phyloP scores from a whole-genome alignment of 345 rosid genomes.

The Moringa oleifera region DNA sequence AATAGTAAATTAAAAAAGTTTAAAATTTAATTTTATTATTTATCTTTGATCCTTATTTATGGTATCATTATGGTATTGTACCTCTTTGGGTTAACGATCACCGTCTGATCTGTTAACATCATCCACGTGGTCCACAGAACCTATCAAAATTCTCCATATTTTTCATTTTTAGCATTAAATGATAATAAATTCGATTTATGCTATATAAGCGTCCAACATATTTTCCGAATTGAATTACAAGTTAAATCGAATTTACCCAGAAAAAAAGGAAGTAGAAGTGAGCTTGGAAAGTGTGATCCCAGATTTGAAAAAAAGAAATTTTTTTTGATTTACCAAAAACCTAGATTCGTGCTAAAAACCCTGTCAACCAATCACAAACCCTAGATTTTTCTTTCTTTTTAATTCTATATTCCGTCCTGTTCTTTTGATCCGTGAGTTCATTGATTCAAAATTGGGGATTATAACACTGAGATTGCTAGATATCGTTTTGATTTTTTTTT shows the following conservation, averaged over 20 bases:
- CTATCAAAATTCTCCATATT: conserved; percentile 2
- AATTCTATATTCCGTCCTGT: conserved; percentile 1
- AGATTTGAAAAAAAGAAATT: conserved; percentile 11
- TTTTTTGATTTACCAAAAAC: conserved; percentile 16
- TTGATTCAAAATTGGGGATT: conserved; percentile 1
- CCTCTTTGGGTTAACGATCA: conserved; percentile 1
- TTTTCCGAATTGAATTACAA: conserved; percentile 1
- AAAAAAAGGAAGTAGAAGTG: not conserved
- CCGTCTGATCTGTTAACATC: conserved; percentile 14
- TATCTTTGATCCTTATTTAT: too few relatives aligned
- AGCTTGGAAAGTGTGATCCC: conserved; percentile 14
- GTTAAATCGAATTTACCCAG: conserved; percentile 7
- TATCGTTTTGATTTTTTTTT: not conserved
- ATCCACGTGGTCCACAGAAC: conserved; percentile 7
- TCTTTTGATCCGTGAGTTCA: conserved; percentile 17
- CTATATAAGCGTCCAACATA: not conserved
- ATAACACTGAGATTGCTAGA: conserved; percentile 8
- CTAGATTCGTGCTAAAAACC: conserved; percentile 20
- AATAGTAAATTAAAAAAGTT: not conserved
- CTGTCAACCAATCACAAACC: conserved; percentile 35
- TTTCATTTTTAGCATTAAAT: not conserved
- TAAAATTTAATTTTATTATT: too few relatives aligned
- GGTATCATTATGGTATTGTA: not conserved
- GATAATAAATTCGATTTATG: not conserved
- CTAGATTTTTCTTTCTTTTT: conserved; percentile 19